Evolutionary conservation across 192 early-diverging fungal species (phyloP).

Genomic region (Linnemannia schmuckeri): DNA sequence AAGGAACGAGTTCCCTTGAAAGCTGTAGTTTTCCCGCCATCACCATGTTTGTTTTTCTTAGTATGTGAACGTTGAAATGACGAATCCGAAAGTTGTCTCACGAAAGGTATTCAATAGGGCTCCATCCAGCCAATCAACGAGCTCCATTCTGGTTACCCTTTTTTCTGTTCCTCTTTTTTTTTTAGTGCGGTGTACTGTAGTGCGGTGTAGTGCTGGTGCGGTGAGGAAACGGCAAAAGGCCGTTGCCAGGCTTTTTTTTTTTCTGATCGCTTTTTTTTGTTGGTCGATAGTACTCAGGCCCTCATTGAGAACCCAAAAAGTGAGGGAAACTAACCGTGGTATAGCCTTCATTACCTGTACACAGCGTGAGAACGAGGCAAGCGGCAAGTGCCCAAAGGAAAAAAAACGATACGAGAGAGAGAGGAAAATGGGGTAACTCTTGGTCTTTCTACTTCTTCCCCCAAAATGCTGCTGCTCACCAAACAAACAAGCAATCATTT

Average conservation of each 20-base stretch:
- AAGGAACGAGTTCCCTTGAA: not conserved
- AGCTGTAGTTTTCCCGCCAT: not conserved
- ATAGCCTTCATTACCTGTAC: not conserved
- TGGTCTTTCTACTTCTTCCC: not conserved
- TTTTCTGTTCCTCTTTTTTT: not conserved
- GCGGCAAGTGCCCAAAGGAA: not conserved
- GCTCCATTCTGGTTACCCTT: not conserved
- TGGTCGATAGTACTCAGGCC: not conserved
- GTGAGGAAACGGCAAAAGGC: slow-evolving; percentile 1
- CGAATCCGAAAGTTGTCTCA: not conserved
- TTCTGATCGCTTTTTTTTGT: not conserved
- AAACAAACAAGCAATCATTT: too few species aligned
- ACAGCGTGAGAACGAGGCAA: not conserved
- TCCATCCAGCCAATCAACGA: not conserved
- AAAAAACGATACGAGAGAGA: not conserved
- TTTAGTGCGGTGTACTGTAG: not conserved
- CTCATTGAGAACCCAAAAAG: not conserved
- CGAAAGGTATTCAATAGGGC: not conserved
- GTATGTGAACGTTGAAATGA: not conserved
- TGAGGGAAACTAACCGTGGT: too few species aligned
- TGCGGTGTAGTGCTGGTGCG: not conserved
- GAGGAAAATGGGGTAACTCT: not conserved
- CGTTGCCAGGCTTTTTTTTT: not conserved
- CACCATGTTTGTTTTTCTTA: not conserved
- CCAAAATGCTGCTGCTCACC: not conserved